A percentile compares a stretch with the other conserved stretches of the same genome.
These are phyloP conservation scores for Globisporangium yorkense DNA, from an alignment of 352 stramenopile genomes.

Conservation along the genomic window DNA sequence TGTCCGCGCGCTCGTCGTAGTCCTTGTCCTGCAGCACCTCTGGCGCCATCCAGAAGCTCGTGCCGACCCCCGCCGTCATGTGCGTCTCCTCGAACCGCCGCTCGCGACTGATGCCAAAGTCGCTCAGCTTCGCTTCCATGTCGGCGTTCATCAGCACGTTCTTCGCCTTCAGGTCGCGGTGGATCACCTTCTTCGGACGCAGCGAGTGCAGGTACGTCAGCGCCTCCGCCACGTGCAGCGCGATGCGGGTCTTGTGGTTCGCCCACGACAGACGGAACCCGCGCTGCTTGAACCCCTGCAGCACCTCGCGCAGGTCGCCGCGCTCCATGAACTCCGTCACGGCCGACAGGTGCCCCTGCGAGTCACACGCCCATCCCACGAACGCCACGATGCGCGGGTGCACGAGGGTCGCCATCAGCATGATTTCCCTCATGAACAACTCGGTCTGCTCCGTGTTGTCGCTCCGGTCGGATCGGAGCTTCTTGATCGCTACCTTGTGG, in stretches of 20 bases:
- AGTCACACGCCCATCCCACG: no score
- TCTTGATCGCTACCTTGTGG: no score
- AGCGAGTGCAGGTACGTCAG: slow-evolving; percentile 58
- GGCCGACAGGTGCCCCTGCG: no score
- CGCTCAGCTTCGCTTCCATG: slow-evolving; percentile 58
- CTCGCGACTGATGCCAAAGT: no score
- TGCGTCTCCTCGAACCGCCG: slow-evolving; percentile 56
- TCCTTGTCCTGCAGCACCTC: slow-evolving; percentile 52
- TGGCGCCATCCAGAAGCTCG: slow-evolving; percentile 67
- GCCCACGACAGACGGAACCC: slow-evolving; percentile 32
- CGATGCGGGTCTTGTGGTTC: slow-evolving; percentile 38
- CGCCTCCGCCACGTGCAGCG: slow-evolving; percentile 40
- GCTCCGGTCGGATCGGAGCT: no score
- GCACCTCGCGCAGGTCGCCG: slow-evolving; percentile 19
- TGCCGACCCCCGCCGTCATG: slow-evolving; percentile 66
- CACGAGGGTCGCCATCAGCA: no score
- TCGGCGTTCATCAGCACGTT: slow-evolving; percentile 23
- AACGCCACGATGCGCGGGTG: no score
- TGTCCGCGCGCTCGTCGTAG: slow-evolving; percentile 52
- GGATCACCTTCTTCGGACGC: slow-evolving; percentile 32
- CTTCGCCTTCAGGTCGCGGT: slow-evolving; percentile 13
- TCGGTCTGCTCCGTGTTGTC: no score
- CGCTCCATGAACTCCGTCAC: slow-evolving; percentile 64
- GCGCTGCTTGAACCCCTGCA: slow-evolving; percentile 26
- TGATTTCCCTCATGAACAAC: no score